These are phyloP conservation scores for Geotrichum macrosporum DNA, from an alignment of 1,139 yeast genomes.

Conservation along the genomic window DNA sequence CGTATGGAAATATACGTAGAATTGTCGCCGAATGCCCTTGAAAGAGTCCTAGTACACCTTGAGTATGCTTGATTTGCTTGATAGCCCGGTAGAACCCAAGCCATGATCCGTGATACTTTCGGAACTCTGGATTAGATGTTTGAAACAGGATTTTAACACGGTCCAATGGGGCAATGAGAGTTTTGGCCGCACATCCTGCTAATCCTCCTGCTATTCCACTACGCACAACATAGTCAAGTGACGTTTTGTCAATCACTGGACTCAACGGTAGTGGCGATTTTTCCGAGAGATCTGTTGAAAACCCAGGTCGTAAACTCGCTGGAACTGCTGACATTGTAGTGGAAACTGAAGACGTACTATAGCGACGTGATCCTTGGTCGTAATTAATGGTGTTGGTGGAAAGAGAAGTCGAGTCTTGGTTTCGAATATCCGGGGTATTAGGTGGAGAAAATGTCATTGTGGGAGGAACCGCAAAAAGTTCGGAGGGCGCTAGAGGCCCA, in stretches of 20 bases:
- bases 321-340: neutral
- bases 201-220: constrained; percentile 94
- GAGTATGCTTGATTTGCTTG: constrained; percentile 55
- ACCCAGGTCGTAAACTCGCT: neutral
- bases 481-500: constrained; percentile 1
- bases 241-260: constrained; percentile 52
- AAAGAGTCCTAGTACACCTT: constrained; percentile 79
- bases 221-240: constrained; percentile 69
- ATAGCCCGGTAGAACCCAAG: constrained; percentile 74
- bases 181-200: constrained; percentile 94
- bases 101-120: constrained; percentile 74
- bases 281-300: neutral
- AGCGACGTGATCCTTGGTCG: neutral
- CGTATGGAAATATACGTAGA: constrained; percentile 89
- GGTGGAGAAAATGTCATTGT: neutral
- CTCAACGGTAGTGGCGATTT: neutral
- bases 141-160: constrained; percentile 92
- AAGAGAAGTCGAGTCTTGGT: neutral
- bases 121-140: constrained; percentile 86
- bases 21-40: constrained; percentile 96
- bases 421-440: constrained; percentile 7
- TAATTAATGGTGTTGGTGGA: neutral
- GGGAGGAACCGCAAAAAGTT: neutral
- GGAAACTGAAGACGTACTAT: neutral
- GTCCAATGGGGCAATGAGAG: constrained; percentile 91